Conservation (phyloP, 2,329 filamentous ascomycete species). For the Colletotrichum orchidophilum region DNA sequence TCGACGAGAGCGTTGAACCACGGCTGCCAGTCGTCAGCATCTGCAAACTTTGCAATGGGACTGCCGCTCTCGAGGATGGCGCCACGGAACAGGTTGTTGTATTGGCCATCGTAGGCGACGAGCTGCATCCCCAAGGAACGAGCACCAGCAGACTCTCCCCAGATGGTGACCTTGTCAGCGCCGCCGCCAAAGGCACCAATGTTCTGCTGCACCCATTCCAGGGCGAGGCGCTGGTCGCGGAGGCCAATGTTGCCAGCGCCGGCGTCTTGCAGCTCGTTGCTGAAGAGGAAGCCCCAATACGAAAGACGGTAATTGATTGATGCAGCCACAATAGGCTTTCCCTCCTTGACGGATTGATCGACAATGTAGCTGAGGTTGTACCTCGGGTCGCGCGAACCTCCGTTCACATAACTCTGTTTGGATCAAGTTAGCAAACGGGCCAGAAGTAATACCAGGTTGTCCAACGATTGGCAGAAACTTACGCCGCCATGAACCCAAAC, state of each 20-base stretch:
- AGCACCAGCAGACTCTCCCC: constrained; percentile 67
- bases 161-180: constrained; percentile 70
- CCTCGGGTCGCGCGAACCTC: constrained; percentile 28
- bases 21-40: constrained; percentile 56
- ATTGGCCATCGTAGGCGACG: constrained; percentile 67
- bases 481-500: constrained; percentile 68
- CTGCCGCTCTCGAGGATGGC: constrained; percentile 71
- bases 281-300: constrained; percentile 69
- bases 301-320: constrained; percentile 71
- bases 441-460: not conserved
- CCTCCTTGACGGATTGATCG: constrained; percentile 46
- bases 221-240: constrained; percentile 66
- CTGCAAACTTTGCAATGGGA: constrained; percentile 61
- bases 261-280: constrained; percentile 62
- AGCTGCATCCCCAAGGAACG: constrained; percentile 73
- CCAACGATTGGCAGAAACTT: constrained; percentile 10
- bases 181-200: constrained; percentile 74
- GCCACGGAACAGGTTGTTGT: constrained; percentile 69
- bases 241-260: constrained; percentile 68
- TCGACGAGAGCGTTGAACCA: constrained; percentile 32
- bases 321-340: constrained; percentile 70
- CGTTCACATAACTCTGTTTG: constrained; percentile 45
- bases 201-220: constrained; percentile 72
- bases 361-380: constrained; percentile 50
- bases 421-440: not conserved